Evolutionary conservation across 2,329 filamentous ascomycete genomes (phyloP), one percentile per base, ranked within the genome.

Genomic region (Ceratocystis variospora): DNA sequence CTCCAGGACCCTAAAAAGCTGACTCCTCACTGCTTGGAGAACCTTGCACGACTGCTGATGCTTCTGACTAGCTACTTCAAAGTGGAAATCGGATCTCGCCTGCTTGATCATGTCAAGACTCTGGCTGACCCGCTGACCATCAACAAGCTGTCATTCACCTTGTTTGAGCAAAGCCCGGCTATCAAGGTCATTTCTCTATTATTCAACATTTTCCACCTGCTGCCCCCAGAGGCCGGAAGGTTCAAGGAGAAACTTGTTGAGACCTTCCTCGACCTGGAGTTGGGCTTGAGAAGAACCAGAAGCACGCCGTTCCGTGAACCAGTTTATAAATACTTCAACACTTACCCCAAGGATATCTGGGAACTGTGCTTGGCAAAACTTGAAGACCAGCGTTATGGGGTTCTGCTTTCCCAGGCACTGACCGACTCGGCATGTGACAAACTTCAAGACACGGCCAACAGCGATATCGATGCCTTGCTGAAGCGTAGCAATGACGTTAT

Each of bases 61-160:
- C 80, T 99, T 1, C 79, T 99, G 19, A 99, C 93, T 0, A 97
- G 94, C 68, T 99, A 99, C 75, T 99, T 99, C 77, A 99, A 99
- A 76, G 92, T 97, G 0, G 94, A 99, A 74, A 99, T 99, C 65
- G 95, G 94, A 5, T 84, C 90, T 25, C 85, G 94, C 28, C 78
- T 99, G n/a, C 80, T 99, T 8, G 93, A 97, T 70, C 94, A 99
- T 72, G 88, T 96, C 76, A 93, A 93, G 73, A 84, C 87, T 10
- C 91, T 99, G 69, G 92, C 93, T 0, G 91, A 96, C 67, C 83
- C 89, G 2, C 81, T 80, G 63, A 82, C 85, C 15, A 78, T 97
- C 70, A 92, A 97, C 74, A 90, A 92, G 72, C 89, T 94, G 1
- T 96, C 93, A 0, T 99, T 99, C 75, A 92, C 88, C 1, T 87